These are phyloP conservation scores for Aspergillus tamarii DNA, from an alignment of 2,329 filamentous ascomycete genomes.

Conservation along the genomic window DNA sequence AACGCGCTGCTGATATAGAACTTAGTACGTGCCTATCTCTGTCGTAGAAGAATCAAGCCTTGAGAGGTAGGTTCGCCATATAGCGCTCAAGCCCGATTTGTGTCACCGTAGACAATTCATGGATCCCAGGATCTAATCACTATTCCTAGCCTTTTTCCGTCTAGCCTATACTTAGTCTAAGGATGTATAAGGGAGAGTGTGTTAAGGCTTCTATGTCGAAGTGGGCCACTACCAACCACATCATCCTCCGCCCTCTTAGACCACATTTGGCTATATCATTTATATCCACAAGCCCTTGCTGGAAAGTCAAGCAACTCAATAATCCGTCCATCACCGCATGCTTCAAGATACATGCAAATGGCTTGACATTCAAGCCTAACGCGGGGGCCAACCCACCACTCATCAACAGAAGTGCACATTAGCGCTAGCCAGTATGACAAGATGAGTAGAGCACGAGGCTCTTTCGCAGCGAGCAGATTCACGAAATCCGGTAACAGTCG, in stretches of 20 bases:
- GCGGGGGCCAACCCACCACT: slow-evolving; percentile 2
- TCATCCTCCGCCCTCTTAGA: neutral
- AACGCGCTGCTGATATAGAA: too few species aligned
- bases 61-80: too few species aligned
- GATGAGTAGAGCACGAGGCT: neutral
- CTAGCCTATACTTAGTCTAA: too few species aligned
- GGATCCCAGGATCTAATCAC: too few species aligned
- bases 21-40: too few species aligned
- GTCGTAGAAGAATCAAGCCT: too few species aligned
- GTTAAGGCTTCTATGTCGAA: neutral
- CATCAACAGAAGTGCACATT: slow-evolving; percentile 1
- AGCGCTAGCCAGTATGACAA: slow-evolving; percentile 1
- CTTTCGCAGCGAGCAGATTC: neutral
- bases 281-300: neutral
- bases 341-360: slow-evolving; percentile 4
- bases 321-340: neutral
- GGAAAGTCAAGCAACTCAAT: neutral
- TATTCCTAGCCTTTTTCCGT: too few species aligned
- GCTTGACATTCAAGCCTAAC: slow-evolving; percentile 3
- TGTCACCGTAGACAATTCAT: too few species aligned
- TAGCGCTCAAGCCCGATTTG: too few species aligned
- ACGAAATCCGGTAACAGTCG: neutral
- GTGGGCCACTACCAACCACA: neutral
- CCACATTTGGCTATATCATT: neutral
- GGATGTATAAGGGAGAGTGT: too few species aligned